Conservation (phyloP, 305 asterid genomes). For the Fraxinus sp. region DNA sequence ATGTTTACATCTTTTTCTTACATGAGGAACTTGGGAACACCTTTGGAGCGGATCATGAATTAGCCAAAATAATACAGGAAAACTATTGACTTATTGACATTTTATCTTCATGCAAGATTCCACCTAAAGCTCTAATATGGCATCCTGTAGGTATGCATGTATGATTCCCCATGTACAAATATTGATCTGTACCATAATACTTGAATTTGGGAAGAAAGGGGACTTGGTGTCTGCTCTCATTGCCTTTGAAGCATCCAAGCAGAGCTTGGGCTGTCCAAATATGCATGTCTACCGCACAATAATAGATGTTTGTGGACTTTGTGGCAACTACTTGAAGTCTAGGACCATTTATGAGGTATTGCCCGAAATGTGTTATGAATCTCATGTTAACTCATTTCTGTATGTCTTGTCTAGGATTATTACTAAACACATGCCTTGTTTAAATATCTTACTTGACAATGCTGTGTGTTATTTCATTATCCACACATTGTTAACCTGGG, state of each 20-base stretch:
- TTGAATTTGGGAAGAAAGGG: conserved; percentile 76
- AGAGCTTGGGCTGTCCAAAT: conserved; percentile 52
- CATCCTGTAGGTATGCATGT: conserved; percentile 66
- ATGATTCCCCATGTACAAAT: conserved; percentile 51
- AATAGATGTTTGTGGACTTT: conserved; percentile 94
- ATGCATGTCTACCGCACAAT: conserved; percentile 77
- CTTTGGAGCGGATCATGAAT: not conserved
- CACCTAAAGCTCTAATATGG: conserved; percentile 16
- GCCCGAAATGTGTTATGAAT: conserved; percentile 20
- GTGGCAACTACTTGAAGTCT: conserved; percentile 78
- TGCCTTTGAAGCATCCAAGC: conserved; percentile 72
- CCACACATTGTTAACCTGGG: not conserved
- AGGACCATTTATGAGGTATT: conserved; percentile 81
- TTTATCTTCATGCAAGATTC: conserved; percentile 12
- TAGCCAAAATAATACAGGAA: not conserved
- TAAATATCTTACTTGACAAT: not conserved
- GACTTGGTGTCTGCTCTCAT: conserved; percentile 69
- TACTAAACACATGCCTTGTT: not conserved
- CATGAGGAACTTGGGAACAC: not conserved
- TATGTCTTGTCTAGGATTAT: not conserved
- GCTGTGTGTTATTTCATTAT: not conserved
- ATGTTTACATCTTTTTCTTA: not conserved
- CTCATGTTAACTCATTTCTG: conserved; percentile 3
- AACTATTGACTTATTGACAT: not conserved
- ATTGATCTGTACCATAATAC: conserved; percentile 64